These are phyloP conservation scores for Kazachstania taianensis DNA, from an alignment of 805 yeast genomes.

Conservation along the genomic window DNA sequence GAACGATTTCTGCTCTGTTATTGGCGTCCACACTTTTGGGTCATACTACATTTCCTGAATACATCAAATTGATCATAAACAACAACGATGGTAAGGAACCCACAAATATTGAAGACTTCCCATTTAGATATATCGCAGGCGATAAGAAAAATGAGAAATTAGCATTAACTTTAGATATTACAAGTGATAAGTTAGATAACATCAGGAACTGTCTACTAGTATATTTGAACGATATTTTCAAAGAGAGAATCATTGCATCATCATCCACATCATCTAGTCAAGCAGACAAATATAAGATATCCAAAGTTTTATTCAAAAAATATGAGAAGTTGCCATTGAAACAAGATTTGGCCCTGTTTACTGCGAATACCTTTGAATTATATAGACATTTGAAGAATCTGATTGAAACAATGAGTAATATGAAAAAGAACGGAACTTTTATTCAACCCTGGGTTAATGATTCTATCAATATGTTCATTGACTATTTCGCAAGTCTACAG, in stretches of 20 bases:
- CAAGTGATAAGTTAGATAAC: constrained; percentile 9
- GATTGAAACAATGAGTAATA: constrained; percentile 3
- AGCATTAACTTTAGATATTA: constrained; percentile 1
- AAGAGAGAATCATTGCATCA: constrained; percentile 4
- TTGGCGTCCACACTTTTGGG: constrained; percentile 43
- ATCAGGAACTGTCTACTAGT: constrained; percentile 17
- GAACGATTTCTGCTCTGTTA: constrained; percentile 40
- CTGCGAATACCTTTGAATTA: constrained; percentile 10
- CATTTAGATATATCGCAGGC: constrained; percentile 11
- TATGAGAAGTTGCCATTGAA: constrained; percentile 12
- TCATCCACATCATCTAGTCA: not conserved
- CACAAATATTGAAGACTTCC: constrained; percentile 1
- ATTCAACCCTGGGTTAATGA: constrained; percentile 7
- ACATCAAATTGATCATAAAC: constrained; percentile 3
- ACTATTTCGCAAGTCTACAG: constrained; percentile 11
- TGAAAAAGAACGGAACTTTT: constrained; percentile 2
- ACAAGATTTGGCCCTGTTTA: constrained; percentile 9
- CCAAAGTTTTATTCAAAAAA: constrained; percentile 16
- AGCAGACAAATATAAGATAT: constrained; percentile 5
- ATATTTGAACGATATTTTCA: constrained; percentile 15
- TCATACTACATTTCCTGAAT: constrained; percentile 5
- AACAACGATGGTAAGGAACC: not conserved
- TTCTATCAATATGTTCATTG: constrained; percentile 10
- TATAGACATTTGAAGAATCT: constrained; percentile 15
- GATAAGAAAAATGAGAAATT: constrained; percentile 5